These are phyloP conservation scores for Casaregolazyma lundiana DNA, from an alignment of 1,139 yeast species.

Conservation along the genomic window DNA sequence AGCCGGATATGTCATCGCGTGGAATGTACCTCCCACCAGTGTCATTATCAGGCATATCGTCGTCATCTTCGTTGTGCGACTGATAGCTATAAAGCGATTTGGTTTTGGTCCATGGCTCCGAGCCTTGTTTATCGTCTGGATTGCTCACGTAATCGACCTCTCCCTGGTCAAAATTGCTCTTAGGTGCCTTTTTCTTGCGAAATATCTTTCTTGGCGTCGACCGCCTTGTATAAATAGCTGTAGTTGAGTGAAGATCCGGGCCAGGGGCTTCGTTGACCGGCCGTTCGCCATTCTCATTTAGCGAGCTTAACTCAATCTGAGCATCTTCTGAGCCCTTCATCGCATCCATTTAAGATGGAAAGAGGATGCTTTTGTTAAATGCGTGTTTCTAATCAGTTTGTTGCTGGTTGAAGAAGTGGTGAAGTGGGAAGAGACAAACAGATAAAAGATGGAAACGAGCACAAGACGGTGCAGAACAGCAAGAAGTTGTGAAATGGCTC, in stretches of 20 bases:
- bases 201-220: neutral
- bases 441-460: too few species aligned
- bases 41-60: neutral
- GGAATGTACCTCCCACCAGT: neutral
- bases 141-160: neutral
- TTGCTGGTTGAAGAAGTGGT: too few species aligned
- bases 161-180: neutral
- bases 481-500: too few species aligned
- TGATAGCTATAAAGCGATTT: neutral
- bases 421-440: too few species aligned
- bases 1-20: neutral
- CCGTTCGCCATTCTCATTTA: neutral
- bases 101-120: neutral
- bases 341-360: neutral
- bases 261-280: too few species aligned
- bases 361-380: neutral
- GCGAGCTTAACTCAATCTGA: neutral
- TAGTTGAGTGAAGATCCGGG: neutral
- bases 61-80: neutral
- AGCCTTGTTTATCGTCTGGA: neutral
- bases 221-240: neutral
- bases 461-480: too few species aligned
- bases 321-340: neutral
- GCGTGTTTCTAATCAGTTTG: too few species aligned
- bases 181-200: neutral